Conservation (phyloP, 2,329 filamentous ascomycete genomes). For the Trichoderma polysporum region DNA sequence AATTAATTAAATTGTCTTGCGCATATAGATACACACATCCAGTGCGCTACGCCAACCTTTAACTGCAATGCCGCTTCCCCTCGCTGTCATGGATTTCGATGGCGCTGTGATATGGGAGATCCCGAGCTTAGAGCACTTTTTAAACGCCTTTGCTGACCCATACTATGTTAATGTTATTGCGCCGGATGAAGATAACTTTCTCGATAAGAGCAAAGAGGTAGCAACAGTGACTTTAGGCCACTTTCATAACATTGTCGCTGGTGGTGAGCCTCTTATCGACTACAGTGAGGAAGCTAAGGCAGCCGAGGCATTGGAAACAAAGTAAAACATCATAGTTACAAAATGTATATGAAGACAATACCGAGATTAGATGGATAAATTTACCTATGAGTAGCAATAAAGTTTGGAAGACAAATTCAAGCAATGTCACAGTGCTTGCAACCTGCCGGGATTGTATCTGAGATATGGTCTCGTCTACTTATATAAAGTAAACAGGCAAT, state of each 20-base stretch:
- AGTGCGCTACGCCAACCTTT: not conserved
- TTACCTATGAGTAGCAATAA: not conserved
- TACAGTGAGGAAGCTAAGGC: not conserved
- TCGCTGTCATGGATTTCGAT: slow-evolving; percentile 10
- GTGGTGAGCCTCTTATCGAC: slow-evolving; percentile 11
- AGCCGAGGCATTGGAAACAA: not conserved
- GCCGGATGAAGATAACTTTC: slow-evolving; percentile 16
- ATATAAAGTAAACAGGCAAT: not conserved
- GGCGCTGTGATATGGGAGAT: slow-evolving; percentile 20
- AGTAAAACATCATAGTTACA: not conserved
- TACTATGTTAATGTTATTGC: slow-evolving; percentile 14
- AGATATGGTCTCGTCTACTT: too few relatives aligned
- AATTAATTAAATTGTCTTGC: not conserved
- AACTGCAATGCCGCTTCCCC: not conserved
- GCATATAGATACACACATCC: not conserved
- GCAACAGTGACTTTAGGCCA: slow-evolving; percentile 14
- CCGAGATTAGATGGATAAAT: not conserved
- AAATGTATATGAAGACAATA: not conserved
- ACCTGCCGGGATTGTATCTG: not conserved
- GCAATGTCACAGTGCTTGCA: not conserved
- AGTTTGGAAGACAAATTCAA: not conserved
- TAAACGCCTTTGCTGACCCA: slow-evolving; percentile 12
- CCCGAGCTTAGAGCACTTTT: slow-evolving; percentile 5
- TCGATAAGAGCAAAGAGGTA: slow-evolving; percentile 16
- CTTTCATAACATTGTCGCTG: slow-evolving; percentile 1